phyloP scores from a whole-genome alignment of 345 rosid genomes.

The Linum tenue region DNA sequence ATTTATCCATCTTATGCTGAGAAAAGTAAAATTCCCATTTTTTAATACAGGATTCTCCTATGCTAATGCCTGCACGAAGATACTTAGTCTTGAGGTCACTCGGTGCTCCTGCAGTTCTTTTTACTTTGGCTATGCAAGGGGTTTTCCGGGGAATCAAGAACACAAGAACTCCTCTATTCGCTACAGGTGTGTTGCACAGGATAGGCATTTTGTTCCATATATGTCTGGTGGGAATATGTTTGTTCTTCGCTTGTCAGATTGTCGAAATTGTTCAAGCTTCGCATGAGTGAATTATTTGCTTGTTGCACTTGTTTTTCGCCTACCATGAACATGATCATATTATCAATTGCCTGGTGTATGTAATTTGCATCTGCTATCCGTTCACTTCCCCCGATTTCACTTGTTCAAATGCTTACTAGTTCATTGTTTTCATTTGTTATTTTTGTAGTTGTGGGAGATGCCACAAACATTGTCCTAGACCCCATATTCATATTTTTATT shows the following conservation, averaged over 20 bases:
- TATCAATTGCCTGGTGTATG: not conserved
- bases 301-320: no score
- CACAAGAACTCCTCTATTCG: constrained; percentile 22
- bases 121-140: constrained; percentile 29
- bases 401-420: not conserved
- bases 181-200: constrained; percentile 15
- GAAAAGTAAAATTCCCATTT: not conserved
- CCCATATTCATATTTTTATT: constrained; percentile 19
- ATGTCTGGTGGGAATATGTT: not conserved
- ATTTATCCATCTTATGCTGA: not conserved
- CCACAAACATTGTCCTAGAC: constrained; percentile 5
- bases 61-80: constrained; percentile 22
- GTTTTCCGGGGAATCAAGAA: constrained; percentile 24
- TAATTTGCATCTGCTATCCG: not conserved
- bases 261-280: no score
- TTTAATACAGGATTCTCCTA: constrained; percentile 22
- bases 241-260: not conserved
- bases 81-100: constrained; percentile 24
- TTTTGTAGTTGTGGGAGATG: constrained; percentile 16
- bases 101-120: constrained; percentile 28
- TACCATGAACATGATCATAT: no score
- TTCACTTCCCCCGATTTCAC: not conserved
- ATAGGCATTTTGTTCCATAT: not conserved
- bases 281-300: no score
- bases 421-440: not conserved